These are phyloP conservation scores for Voacanga thouarsii DNA, from an alignment of 257 asterid genomes.

Conservation along the genomic window DNA sequence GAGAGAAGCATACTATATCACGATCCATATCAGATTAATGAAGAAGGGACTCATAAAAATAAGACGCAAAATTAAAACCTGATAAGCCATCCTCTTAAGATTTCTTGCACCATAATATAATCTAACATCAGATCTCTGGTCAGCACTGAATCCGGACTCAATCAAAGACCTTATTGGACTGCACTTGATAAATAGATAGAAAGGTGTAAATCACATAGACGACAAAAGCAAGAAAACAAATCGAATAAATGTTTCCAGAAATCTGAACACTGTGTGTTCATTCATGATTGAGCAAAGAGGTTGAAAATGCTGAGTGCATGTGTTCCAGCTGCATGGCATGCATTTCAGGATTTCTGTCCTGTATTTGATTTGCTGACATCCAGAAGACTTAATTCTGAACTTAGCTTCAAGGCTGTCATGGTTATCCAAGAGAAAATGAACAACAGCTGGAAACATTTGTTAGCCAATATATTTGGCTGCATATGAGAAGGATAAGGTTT, in stretches of 20 bases:
- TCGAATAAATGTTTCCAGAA: background rate
- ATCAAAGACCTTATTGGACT: conserved; percentile 89
- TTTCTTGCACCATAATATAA: conserved; percentile 94
- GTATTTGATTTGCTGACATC: background rate
- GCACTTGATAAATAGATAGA: conserved; percentile 20
- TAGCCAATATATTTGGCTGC: background rate
- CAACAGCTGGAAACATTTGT: background rate
- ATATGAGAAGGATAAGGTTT: background rate
- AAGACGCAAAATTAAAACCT: conserved; percentile 41
- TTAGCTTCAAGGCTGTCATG: background rate
- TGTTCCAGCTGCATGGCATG: background rate
- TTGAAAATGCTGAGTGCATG: background rate
- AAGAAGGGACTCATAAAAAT: background rate
- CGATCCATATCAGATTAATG: background rate
- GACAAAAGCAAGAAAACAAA: background rate
- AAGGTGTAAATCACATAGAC: conserved; percentile 6
- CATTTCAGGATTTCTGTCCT: background rate
- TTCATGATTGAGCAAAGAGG: background rate
- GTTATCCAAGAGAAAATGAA: background rate
- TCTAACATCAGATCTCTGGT: conserved; percentile 74
- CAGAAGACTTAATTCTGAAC: background rate
- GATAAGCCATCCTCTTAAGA: conserved; percentile 82
- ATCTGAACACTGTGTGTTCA: background rate
- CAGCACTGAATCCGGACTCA: conserved; percentile 72
- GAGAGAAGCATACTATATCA: background rate